Base-by-base conservation (phyloP, 345 rosid species). In the Salix suchowensis region DNA sequence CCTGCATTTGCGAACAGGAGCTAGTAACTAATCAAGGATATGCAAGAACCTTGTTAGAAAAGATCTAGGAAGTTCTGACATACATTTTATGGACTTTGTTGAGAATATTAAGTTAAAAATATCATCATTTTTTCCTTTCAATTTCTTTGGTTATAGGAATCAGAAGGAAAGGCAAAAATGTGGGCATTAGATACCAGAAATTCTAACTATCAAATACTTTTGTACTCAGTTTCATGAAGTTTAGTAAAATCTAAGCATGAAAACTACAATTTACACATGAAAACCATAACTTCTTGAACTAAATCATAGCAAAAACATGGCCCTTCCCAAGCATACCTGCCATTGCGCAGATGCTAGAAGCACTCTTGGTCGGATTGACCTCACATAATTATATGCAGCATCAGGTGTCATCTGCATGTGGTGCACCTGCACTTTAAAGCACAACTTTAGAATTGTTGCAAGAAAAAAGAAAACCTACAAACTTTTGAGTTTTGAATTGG, bases 361-460 rank as follows among this genome's bases (percentile, higher is more conserved):
- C 70, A 96, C 98, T 81, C 99, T 90, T 71, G 97, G 97, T 75
- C 97, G 84, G 83, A 90, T 90, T 21, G 93, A 94, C 78, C 81
- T 92, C 73, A 96, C 92, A 74, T 89, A 89, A 66, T 74, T 87
- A 86, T 91, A 96, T 19, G 99, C 99, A 70, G 77, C 88, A 77
- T 87, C 87, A 61, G 98, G 99, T 44, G 91, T 89, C 99, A 94
- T 96, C 73, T 86, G 86, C 82, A 86, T 91, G 87, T 90, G 84
- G 72, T 84, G 89, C 81, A 96, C 95, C 99, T 96, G 76, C 14
- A 65, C 32, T 71, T 68, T 26, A 76, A 54, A 78, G 39, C 32
- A 83, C 37, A 42, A 34, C 12, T 32, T 58, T 66, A 60, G 69
- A 39, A 37, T 40, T 72, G 5, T 30, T 24, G 23, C 70, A 67